phyloP scores from a whole-genome alignment of 2,329 filamentous ascomycete genomes.

The Arthrobotrys sinensis region DNA sequence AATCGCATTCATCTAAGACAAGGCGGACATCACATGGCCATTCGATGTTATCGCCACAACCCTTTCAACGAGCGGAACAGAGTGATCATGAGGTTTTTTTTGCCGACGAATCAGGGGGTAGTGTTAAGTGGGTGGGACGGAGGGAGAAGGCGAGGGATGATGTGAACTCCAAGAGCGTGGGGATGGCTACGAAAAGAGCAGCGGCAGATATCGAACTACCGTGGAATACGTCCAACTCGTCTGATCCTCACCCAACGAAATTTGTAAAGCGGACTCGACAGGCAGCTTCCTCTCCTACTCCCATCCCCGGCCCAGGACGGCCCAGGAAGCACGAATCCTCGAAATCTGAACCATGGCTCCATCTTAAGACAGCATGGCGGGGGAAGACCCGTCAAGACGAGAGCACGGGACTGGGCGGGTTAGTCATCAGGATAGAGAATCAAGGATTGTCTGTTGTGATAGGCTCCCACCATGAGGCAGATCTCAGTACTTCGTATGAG shows the following conservation, averaged over 20 bases:
- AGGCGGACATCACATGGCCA: constrained; percentile 4
- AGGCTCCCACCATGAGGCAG: not conserved
- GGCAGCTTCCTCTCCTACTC: not conserved
- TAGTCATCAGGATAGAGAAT: constrained; percentile 1
- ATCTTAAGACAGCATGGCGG: not conserved
- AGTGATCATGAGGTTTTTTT: not conserved
- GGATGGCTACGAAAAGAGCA: not conserved
- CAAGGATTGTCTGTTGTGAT: constrained; percentile 1
- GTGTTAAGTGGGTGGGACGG: not conserved
- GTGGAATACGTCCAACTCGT: constrained; percentile 10
- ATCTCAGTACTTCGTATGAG: constrained; percentile 6
- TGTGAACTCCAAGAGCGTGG: not conserved
- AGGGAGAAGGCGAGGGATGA: not conserved
- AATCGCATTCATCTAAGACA: not conserved
- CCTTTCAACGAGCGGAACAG: not conserved
- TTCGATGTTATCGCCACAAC: constrained; percentile 4
- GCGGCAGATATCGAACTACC: not conserved
- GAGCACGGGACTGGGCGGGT: not conserved
- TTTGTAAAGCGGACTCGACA: constrained; percentile 13
- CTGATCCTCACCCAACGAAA: constrained; percentile 23
- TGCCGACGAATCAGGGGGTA: not conserved
- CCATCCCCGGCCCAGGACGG: not conserved
- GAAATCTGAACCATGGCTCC: constrained; percentile 14
- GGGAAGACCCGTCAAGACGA: not conserved
- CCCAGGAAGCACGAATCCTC: not conserved